Conservation (phyloP, 257 asterid species). For the Nicotiana benthamiana region DNA sequence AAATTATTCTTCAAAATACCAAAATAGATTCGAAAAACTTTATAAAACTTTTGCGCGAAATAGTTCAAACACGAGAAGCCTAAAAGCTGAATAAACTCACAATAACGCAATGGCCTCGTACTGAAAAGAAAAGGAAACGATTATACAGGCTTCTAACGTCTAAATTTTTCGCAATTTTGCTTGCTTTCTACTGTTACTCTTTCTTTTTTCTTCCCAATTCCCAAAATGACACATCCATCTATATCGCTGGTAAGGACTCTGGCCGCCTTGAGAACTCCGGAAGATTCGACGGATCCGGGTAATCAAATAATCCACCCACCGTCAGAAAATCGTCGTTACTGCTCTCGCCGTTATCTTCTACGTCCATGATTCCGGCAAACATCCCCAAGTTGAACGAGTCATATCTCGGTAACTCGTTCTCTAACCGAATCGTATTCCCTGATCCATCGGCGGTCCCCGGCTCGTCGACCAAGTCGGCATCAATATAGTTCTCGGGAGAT, state of each 20-base stretch:
- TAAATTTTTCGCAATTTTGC: too few relatives aligned
- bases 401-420: constrained; percentile 17
- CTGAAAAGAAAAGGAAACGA: background rate
- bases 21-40: too few relatives aligned
- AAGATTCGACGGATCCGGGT: constrained; percentile 15
- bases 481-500: background rate
- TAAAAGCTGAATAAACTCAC: too few relatives aligned
- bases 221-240: background rate
- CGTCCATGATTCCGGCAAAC: constrained; percentile 7
- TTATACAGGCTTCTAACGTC: too few relatives aligned
- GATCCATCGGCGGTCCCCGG: too few relatives aligned
- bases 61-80: too few relatives aligned
- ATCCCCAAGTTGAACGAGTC: constrained; percentile 22
- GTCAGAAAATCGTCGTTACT: constrained; percentile 15
- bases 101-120: background rate
- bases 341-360: background rate
- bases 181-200: too few relatives aligned
- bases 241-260: constrained; percentile 28
- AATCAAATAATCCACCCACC: constrained; percentile 28
- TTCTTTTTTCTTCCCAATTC: too few relatives aligned
- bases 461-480: background rate
- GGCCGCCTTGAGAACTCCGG: constrained; percentile 22
- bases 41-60: too few relatives aligned
- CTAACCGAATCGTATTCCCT: constrained; percentile 3
- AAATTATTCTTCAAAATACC: too few relatives aligned